Evolutionary conservation across 2,329 filamentous ascomycete species (phyloP).

Genomic region (Colletotrichum sp.): DNA sequence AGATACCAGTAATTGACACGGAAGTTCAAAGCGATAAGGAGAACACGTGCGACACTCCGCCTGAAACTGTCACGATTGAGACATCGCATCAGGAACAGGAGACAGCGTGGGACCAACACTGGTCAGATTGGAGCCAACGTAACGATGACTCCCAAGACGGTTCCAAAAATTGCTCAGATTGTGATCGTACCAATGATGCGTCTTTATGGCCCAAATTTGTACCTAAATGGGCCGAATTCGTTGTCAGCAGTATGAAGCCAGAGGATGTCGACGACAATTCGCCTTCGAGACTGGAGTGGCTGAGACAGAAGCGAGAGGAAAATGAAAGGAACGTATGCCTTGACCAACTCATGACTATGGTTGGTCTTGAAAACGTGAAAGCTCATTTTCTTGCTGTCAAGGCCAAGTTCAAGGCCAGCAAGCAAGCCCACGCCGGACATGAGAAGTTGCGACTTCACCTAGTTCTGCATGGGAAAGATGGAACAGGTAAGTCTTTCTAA

Average conservation of each 20-base stretch:
- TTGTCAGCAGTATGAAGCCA: slow-evolving; percentile 12
- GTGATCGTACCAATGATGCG: background rate
- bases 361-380: slow-evolving; percentile 56
- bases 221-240: background rate
- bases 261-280: slow-evolving; percentile 41
- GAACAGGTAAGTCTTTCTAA: background rate
- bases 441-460: background rate
- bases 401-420: background rate
- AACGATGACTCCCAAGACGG: slow-evolving; percentile 28
- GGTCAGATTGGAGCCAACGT: background rate
- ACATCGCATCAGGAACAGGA: background rate
- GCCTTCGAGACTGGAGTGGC: slow-evolving; percentile 41
- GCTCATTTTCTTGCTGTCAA: background rate
- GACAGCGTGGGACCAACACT: background rate
- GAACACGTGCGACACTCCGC: background rate
- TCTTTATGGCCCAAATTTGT: background rate
- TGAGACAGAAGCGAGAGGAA: slow-evolving; percentile 49
- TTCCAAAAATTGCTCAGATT: slow-evolving; percentile 29
- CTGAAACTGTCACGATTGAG: background rate
- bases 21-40: background rate
- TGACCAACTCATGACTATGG: slow-evolving; percentile 65
- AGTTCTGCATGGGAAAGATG: background rate
- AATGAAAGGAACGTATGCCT: slow-evolving; percentile 56
- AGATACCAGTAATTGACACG: background rate
- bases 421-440: background rate